A percentile compares a stretch with the other conserved stretches of the same genome.
Evolutionary conservation across 768 basidiomycete genomes (phyloP).

Genomic region (Pholiota conissans): DNA sequence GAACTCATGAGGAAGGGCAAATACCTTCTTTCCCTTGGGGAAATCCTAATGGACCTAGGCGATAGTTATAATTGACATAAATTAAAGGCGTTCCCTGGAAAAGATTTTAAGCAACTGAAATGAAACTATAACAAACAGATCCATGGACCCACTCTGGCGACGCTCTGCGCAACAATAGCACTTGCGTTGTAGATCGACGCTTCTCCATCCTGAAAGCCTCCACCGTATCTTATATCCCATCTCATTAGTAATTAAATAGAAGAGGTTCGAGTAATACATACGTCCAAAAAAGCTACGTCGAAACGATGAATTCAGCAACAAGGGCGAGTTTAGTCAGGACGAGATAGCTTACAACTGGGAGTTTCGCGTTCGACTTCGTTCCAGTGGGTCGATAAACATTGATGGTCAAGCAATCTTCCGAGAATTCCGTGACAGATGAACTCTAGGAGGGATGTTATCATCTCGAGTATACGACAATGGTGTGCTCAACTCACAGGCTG

Average conservation of each 20-base stretch:
- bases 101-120: neutral
- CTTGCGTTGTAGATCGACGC: slow-evolving; percentile 32
- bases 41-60: slow-evolving; percentile 48
- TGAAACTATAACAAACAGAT: neutral
- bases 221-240: slow-evolving; percentile 29
- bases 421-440: slow-evolving; percentile 33
- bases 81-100: slow-evolving; percentile 42
- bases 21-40: slow-evolving; percentile 38
- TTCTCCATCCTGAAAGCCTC: slow-evolving; percentile 29
- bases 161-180: slow-evolving; percentile 34
- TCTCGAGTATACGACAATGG: neutral
- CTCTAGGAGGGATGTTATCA: slow-evolving; percentile 21
- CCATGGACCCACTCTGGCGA: slow-evolving; percentile 28
- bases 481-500: slow-evolving; percentile 38
- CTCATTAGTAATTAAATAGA: neutral
- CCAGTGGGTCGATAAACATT: slow-evolving; percentile 56
- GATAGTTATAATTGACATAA: slow-evolving; percentile 39
- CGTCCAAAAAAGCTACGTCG: slow-evolving; percentile 40
- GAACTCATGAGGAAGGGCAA: neutral
- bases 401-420: slow-evolving; percentile 62
- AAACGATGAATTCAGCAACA: slow-evolving; percentile 3
- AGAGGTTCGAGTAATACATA: slow-evolving; percentile 13
- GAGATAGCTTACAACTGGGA: slow-evolving; percentile 36
- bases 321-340: neutral
- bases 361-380: slow-evolving; percentile 21